Percentiles rank a stretch among this genome's conserved stretches.
These are phyloP conservation scores for Polysphondylium violaceum DNA, from an alignment of 78 protist species.

Conservation along the genomic window DNA sequence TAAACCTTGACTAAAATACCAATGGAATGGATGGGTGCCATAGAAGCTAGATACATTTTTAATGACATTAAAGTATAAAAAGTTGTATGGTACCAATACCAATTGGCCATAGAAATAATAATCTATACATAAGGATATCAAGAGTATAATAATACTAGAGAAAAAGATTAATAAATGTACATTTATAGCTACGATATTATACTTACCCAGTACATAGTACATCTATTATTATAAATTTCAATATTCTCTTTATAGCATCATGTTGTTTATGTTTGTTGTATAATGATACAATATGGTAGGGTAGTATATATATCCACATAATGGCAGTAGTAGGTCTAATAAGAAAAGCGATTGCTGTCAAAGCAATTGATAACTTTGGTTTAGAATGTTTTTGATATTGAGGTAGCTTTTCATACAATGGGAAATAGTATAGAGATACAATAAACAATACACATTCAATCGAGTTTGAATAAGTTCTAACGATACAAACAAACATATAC, in stretches of 20 bases:
- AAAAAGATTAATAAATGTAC: background rate
- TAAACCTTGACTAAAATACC: conserved; percentile 84
- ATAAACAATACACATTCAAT: conserved; percentile 71
- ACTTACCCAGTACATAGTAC: conserved; percentile 3
- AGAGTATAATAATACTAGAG: background rate
- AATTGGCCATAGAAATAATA: conserved; percentile 46
- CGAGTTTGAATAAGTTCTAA: conserved; percentile 85
- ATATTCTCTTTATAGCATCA: conserved; percentile 23
- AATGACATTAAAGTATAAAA: conserved; percentile 83
- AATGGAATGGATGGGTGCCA: conserved; percentile 90
- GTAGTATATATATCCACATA: conserved; percentile 71
- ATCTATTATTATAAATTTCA: conserved; percentile 32
- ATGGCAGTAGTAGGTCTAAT: conserved; percentile 77
- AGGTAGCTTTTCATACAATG: background rate
- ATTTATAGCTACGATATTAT: background rate
- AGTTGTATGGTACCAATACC: conserved; percentile 57
- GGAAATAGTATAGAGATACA: conserved; percentile 70
- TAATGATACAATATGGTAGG: background rate
- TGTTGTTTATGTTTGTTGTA: background rate
- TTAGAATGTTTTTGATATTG: background rate
- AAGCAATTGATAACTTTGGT: conserved; percentile 28
- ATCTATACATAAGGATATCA: conserved; percentile 17
- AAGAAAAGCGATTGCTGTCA: conserved; percentile 54
- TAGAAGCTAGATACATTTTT: conserved; percentile 62
- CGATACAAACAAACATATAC: conserved; percentile 58